These are phyloP conservation scores for Globisporangium abappressorium DNA, from an alignment of 352 stramenopile species.

Conservation along the genomic window DNA sequence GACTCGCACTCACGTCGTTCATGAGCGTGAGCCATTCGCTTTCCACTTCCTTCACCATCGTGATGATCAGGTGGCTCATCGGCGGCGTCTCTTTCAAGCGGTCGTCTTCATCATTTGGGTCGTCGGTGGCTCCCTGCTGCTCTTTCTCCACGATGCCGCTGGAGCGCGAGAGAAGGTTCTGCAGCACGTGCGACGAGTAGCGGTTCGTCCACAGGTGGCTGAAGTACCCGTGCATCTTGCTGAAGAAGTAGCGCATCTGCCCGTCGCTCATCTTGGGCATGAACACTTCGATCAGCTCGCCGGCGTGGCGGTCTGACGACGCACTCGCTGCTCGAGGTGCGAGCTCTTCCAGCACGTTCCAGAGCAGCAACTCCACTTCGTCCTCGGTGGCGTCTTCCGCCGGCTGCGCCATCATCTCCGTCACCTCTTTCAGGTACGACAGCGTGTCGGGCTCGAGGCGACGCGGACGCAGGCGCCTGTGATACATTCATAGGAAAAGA, in stretches of 20 bases:
- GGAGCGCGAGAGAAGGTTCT: conserved; percentile 64
- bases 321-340: conserved; percentile 70
- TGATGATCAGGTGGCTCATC: conserved; percentile 71
- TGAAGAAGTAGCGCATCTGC: conserved; percentile 71
- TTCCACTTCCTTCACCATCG: conserved; percentile 74
- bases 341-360: conserved; percentile 81
- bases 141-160: conserved; percentile 52
- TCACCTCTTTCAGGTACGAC: conserved; percentile 82
- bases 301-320: conserved; percentile 70
- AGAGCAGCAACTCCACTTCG: conserved; percentile 59
- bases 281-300: conserved; percentile 66
- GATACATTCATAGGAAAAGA: not conserved
- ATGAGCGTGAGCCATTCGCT: conserved; percentile 82
- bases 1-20: conserved; percentile 84
- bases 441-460: conserved; percentile 74
- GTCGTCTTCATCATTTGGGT: conserved; percentile 50
- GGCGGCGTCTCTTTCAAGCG: conserved; percentile 52
- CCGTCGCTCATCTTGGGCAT: conserved; percentile 67
- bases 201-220: conserved; percentile 85
- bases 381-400: conserved; percentile 56
- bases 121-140: conserved; percentile 25
- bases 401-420: conserved; percentile 60
- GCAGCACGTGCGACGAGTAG: conserved; percentile 84
- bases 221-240: conserved; percentile 79
- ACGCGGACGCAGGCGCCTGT: conserved; percentile 66